Evolutionary conservation across 179 eudicot genomes (phyloP).

Genomic region (Drosera spatulata): DNA sequence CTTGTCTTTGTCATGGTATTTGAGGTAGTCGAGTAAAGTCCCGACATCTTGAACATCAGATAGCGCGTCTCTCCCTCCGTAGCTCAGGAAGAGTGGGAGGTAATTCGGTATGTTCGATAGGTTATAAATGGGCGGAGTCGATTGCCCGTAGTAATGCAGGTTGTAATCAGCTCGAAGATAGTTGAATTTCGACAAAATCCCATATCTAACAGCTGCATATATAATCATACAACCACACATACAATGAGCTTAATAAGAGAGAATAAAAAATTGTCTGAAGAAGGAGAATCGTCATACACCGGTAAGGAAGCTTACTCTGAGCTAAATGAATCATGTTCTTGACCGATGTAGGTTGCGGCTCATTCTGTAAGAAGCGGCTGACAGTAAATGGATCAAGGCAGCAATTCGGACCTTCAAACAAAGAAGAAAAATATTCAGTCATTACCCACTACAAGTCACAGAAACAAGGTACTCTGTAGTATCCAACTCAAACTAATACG

Average conservation of each 20-base stretch:
- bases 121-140: constrained; percentile 49
- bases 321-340: constrained; percentile 64
- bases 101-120: constrained; percentile 38
- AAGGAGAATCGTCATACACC: neutral
- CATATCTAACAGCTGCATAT: constrained; percentile 41
- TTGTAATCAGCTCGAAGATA: constrained; percentile 35
- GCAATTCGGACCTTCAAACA: constrained; percentile 43
- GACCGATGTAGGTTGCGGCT: constrained; percentile 67
- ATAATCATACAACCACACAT: too few species aligned
- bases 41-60: constrained; percentile 34
- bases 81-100: constrained; percentile 50
- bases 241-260: too few species aligned
- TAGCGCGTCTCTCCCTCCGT: constrained; percentile 57
- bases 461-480: too few species aligned
- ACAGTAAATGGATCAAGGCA: constrained; percentile 58
- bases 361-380: constrained; percentile 40
- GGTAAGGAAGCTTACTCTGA: constrained; percentile 36
- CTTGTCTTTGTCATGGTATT: constrained; percentile 26
- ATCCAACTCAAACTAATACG: too few species aligned
- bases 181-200: constrained; percentile 42
- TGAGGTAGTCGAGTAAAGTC: constrained; percentile 22
- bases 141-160: constrained; percentile 36
- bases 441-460: too few species aligned
- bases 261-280: neutral
- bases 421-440: neutral